Conservation (phyloP, 2,329 filamentous ascomycete genomes). For the Venturia carpophila region DNA sequence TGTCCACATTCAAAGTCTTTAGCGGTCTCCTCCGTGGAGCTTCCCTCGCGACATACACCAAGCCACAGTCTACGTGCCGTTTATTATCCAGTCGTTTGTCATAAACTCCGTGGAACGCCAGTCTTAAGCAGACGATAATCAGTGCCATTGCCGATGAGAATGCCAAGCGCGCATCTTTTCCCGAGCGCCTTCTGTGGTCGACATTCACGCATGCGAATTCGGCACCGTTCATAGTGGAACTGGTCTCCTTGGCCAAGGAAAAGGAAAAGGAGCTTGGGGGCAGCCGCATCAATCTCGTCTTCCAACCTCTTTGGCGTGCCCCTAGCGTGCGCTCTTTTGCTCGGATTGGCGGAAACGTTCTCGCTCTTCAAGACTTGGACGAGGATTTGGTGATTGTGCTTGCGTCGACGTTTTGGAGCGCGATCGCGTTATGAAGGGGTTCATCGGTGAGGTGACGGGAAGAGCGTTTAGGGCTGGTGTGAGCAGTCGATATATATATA, state of each 20-base stretch:
- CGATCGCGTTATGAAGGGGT: slow-evolving; percentile 20
- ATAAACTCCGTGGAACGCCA: slow-evolving; percentile 15
- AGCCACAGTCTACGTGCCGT: slow-evolving; percentile 8
- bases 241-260: slow-evolving; percentile 21
- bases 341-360: slow-evolving; percentile 22
- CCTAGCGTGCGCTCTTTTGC: slow-evolving; percentile 19
- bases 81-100: slow-evolving; percentile 7
- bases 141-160: slow-evolving; percentile 19
- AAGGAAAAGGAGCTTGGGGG: slow-evolving; percentile 1
- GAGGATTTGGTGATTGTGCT: slow-evolving; percentile 24
- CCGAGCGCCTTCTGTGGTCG: slow-evolving; percentile 21
- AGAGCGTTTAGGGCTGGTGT: neutral
- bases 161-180: slow-evolving; percentile 9
- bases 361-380: slow-evolving; percentile 21
- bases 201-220: slow-evolving; percentile 24
- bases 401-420: slow-evolving; percentile 21
- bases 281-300: slow-evolving; percentile 2
- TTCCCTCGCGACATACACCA: slow-evolving; percentile 8
- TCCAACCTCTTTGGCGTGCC: slow-evolving; percentile 11
- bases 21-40: neutral
- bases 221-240: slow-evolving; percentile 22
- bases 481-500: slow-evolving; percentile 23
- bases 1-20: neutral
- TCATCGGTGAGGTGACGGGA: slow-evolving; percentile 22
- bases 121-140: slow-evolving; percentile 22